A percentile compares a stretch with the other conserved stretches of the same genome.
Evolutionary conservation across 73 alveolate species (phyloP).

Genomic region (Paramecium bursaria): DNA sequence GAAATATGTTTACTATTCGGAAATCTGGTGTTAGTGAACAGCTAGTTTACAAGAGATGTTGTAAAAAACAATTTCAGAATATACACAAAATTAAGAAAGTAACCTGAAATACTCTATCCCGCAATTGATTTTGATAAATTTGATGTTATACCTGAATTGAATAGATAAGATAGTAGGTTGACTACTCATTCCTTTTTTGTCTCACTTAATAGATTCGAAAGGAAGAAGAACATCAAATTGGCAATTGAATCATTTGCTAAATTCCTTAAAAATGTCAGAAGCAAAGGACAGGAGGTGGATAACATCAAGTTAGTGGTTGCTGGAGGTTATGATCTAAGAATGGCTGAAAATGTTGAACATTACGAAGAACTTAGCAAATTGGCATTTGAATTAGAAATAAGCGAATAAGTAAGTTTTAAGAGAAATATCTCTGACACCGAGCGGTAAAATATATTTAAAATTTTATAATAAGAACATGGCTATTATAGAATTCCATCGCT

Average conservation of each 20-base stretch:
- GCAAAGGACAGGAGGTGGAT: constrained; percentile 73
- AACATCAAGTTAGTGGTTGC: constrained; percentile 90
- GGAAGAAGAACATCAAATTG: constrained; percentile 94
- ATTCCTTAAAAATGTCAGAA: constrained; percentile 76
- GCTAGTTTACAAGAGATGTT: constrained; percentile 81
- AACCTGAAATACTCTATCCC: constrained; percentile 88
- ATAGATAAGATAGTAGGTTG: constrained; percentile 46
- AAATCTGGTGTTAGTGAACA: constrained; percentile 77
- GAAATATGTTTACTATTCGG: constrained; percentile 81
- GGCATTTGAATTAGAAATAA: constrained; percentile 80
- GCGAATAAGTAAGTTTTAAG: constrained; percentile 82
- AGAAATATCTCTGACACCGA: constrained; percentile 89
- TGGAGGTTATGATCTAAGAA: constrained; percentile 98
- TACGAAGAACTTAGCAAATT: constrained; percentile 78
- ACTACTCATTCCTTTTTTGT: constrained; percentile 65
- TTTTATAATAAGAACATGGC: constrained; percentile 38
- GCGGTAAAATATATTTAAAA: constrained; percentile 75
- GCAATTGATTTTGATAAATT: constrained; percentile 72
- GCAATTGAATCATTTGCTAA: constrained; percentile 93
- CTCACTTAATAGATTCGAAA: constrained; percentile 95
- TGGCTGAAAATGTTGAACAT: constrained; percentile 92
- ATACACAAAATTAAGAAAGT: constrained; percentile 62
- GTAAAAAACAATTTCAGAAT: constrained; percentile 70
- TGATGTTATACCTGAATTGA: background rate
- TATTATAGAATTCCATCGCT: constrained; percentile 81